These are phyloP conservation scores for Entoloma clypeatum DNA, from an alignment of 1,284 basidiomycete species.

Conservation along the genomic window DNA sequence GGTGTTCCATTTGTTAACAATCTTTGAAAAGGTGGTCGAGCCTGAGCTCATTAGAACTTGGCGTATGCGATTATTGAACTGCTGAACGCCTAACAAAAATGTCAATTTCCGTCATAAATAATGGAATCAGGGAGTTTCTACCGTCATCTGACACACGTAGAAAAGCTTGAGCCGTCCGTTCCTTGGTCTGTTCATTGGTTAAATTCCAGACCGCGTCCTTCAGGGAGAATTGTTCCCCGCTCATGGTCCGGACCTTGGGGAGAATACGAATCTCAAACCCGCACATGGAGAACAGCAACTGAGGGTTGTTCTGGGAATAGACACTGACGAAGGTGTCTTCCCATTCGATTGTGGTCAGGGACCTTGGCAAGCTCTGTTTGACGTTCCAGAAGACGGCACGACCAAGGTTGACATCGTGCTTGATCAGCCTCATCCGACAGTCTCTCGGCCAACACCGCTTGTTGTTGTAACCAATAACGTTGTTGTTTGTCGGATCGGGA, in stretches of 20 bases:
- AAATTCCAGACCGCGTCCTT: conserved; percentile 99
- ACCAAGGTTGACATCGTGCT: conserved; percentile 98
- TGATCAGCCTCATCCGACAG: conserved; percentile 98
- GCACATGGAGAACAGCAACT: conserved; percentile 97
- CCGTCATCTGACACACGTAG: conserved; percentile 95
- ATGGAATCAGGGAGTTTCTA: conserved; percentile 20
- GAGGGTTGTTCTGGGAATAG: conserved; percentile 97
- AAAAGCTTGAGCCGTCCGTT: conserved; percentile 97
- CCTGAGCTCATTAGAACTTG: conserved; percentile 99
- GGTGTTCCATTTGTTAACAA: conserved; percentile 99
- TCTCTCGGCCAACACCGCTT: conserved; percentile 99
- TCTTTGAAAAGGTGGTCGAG: conserved; percentile 98
- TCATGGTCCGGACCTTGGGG: conserved; percentile 92
- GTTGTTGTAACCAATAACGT: conserved; percentile 99
- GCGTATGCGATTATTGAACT: conserved; percentile 94
- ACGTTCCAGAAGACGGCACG: conserved; percentile 99
- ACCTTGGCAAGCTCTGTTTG: conserved; percentile 94
- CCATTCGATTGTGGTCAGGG: conserved; percentile 98
- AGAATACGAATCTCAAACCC: conserved; percentile 97
- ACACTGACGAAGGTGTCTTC: conserved; percentile 96
- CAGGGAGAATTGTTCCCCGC: conserved; percentile 93
- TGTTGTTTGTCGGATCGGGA: conserved; percentile 98
- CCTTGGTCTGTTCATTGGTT: conserved; percentile 94
- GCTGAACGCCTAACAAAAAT: conserved; percentile 68
- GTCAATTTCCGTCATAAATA: conserved; percentile 9